These are phyloP conservation scores for Helicostylum pulchrum DNA, from an alignment of 192 early-diverging fungal species.

Conservation along the genomic window DNA sequence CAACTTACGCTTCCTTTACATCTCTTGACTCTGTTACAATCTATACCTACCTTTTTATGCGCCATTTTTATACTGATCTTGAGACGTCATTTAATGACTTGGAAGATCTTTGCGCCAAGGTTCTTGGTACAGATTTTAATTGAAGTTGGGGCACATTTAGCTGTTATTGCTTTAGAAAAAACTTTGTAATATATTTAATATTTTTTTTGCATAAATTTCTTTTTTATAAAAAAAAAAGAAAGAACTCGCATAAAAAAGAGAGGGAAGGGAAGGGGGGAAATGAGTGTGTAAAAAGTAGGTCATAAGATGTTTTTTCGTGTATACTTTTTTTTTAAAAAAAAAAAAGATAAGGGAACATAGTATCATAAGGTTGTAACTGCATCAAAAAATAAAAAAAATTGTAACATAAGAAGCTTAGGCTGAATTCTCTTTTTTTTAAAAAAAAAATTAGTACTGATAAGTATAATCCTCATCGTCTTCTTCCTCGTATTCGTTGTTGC, in stretches of 20 bases:
- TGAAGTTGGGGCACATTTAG: slow-evolving; percentile 20
- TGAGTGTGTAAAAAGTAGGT: not conserved
- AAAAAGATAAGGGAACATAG: too few relatives aligned
- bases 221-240: not conserved
- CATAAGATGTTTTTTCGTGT: too few relatives aligned
- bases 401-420: too few relatives aligned
- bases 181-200: not conserved
- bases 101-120: slow-evolving; percentile 93
- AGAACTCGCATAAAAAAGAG: not conserved
- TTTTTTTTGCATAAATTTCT: not conserved
- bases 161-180: slow-evolving; percentile 1
- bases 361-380: too few relatives aligned
- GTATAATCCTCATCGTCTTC: too few relatives aligned
- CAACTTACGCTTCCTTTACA: not conserved
- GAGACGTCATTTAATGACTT: slow-evolving; percentile 93
- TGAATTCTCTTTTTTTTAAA: too few relatives aligned
- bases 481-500: too few relatives aligned
- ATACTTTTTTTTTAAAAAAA: too few relatives aligned
- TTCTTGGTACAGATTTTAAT: slow-evolving; percentile 62
- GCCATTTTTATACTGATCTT: slow-evolving; percentile 36
- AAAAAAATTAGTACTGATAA: too few relatives aligned
- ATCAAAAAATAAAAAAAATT: too few relatives aligned
- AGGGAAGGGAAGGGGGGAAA: not conserved
- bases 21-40: slow-evolving; percentile 18
- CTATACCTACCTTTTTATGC: slow-evolving; percentile 32